Evolutionary conservation across 371 early-diverging fungal genomes (phyloP).

Genomic region (Haplosporangium sp.): DNA sequence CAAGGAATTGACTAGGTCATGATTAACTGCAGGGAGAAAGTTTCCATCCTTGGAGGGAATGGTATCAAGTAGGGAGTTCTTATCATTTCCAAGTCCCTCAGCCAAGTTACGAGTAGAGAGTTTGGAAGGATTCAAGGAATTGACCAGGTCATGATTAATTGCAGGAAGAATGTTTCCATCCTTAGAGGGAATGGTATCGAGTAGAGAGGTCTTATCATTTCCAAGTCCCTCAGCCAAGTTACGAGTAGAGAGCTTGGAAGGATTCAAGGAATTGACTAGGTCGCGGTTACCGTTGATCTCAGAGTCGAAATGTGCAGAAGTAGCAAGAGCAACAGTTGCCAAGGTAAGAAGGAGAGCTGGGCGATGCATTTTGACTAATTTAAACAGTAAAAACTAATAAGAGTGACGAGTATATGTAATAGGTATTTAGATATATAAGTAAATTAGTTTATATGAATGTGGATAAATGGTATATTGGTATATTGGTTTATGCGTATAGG

Average conservation of each 20-base stretch:
- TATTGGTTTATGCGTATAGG: background rate
- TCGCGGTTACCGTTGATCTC: background rate
- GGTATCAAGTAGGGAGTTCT: too few species aligned
- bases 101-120: conserved; percentile 10
- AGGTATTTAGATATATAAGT: background rate
- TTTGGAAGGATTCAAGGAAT: background rate
- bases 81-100: background rate
- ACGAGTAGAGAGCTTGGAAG: conserved; percentile 9
- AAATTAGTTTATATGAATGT: background rate
- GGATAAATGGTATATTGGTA: background rate
- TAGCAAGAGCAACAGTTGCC: conserved; percentile 36
- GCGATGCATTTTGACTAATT: conserved; percentile 18
- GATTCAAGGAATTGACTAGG: background rate
- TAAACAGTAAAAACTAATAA: background rate
- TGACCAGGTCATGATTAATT: background rate
- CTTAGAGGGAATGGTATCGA: too few species aligned
- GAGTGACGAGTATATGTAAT: background rate
- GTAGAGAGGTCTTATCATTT: background rate
- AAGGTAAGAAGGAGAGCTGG: conserved; percentile 28
- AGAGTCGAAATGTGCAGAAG: conserved; percentile 11
- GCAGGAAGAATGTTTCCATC: too few species aligned
- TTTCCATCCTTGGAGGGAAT: too few species aligned
- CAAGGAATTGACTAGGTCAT: too few species aligned
- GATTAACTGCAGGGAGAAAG: too few species aligned
- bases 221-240: background rate